Base-by-base conservation (phyloP, 1,284 basidiomycete genomes). In the Leucoagaricus sp. region DNA sequence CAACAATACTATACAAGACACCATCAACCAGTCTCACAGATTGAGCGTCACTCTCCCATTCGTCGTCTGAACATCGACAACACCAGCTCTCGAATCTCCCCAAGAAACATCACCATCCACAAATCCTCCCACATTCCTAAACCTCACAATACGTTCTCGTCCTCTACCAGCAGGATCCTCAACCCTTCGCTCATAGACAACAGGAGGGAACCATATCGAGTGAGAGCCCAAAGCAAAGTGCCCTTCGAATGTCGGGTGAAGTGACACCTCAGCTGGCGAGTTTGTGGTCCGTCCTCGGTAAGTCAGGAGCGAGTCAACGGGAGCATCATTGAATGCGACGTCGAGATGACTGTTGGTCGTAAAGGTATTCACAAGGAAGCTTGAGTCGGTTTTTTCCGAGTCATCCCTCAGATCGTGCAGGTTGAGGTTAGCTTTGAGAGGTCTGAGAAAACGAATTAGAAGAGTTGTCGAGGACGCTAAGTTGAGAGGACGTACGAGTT, bases 211-310 rank as follows among this genome's bases (percentile, higher is more conserved):
- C n/a, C 31, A 49, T 3, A 5, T 7, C 19, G 46, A 26, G 19
- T 19, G 33, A 2, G 55, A 51, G 9, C 17, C 26, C 10, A 52
- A 40, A 10, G 31, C 9, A 25, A 57, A 51, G 8, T 46, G 55
- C 9, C 55, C 55, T 40, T 57, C 42, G 19, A 51, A 57, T 19
- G 55, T 57, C 7, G 49, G 49, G 23, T 57, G 49, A 8, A 57
- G 15, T 23, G 25, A 19, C 15, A 57, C 49, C 10, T 45, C 25
- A n/a, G 55, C 55, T 10, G 42, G 33, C 10, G 41, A 21, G 28
- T 57, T 57, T 9, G 55, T 38, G 4, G 49, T 57, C 15, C 23
- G 3, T 2, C 49, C 55, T 33, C 34, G 41, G 15, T 46, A 21
- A 21, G 33, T n/a, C 25, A 57, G 17, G 2, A 23, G 38, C 10